Conservation (phyloP, 352 stramenopile species). For the Phytopythium litorale region DNA sequence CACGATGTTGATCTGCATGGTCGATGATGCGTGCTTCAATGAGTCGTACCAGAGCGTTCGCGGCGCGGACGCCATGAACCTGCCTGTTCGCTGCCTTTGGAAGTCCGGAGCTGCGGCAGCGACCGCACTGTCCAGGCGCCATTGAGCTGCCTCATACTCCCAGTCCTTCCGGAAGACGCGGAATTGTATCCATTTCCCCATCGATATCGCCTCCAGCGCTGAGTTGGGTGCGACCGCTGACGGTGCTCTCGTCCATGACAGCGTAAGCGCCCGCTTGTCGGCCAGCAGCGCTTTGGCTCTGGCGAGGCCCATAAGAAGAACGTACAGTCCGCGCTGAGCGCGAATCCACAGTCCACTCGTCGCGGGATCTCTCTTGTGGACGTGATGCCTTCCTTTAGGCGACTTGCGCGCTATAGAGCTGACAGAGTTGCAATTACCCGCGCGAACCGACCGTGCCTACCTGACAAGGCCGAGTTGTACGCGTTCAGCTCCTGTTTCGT, state of each 20-base stretch:
- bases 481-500: slow-evolving; percentile 34
- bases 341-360: neutral
- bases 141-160: slow-evolving; percentile 2
- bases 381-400: too few relatives aligned
- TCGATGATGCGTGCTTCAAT: slow-evolving; percentile 42
- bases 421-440: slow-evolving; percentile 13
- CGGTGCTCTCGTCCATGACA: neutral
- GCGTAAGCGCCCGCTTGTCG: slow-evolving; percentile 1
- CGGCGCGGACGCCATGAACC: slow-evolving; percentile 5
- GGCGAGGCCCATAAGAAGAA: neutral
- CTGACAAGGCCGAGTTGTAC: neutral
- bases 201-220: neutral
- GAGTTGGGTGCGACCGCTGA: neutral
- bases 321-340: neutral
- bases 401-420: slow-evolving; percentile 10
- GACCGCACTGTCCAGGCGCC: neutral
- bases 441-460: too few relatives aligned
- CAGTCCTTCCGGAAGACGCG: too few relatives aligned
- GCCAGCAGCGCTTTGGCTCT: neutral
- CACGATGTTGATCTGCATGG: slow-evolving; percentile 51
- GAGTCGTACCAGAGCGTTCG: slow-evolving; percentile 27
- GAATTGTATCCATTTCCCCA: neutral
- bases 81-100: neutral
- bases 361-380: neutral
- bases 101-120: neutral